phyloP scores from a whole-genome alignment of 208 protist species.

The Trypanosoma theileri region DNA sequence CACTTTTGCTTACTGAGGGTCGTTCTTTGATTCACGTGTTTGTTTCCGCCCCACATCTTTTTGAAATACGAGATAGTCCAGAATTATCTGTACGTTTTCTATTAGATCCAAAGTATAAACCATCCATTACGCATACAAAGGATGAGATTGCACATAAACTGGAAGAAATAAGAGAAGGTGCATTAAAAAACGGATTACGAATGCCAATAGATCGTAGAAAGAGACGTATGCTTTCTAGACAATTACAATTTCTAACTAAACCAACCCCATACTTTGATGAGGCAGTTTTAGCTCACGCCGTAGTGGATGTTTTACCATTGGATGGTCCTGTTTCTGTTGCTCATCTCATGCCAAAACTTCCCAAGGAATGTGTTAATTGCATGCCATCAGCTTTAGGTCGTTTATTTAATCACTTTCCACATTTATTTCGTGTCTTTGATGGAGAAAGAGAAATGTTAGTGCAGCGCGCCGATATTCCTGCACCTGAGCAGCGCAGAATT shows the following conservation, averaged over 20 bases:
- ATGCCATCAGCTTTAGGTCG: conserved; percentile 18
- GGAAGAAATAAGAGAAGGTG: conserved; percentile 22
- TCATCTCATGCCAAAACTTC: conserved; percentile 23
- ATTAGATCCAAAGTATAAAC: conserved; percentile 39
- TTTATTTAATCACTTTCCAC: conserved; percentile 22
- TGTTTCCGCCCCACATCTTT: conserved; percentile 65
- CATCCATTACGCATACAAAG: conserved; percentile 22
- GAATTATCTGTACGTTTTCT: conserved; percentile 44
- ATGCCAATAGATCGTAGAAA: conserved; percentile 35
- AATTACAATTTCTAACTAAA: conserved; percentile 59
- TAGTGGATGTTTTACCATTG: conserved; percentile 74
- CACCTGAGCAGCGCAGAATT: conserved; percentile 26
- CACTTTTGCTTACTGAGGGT: conserved; percentile 41
- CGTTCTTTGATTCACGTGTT: conserved; percentile 72
- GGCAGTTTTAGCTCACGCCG: conserved; percentile 58
- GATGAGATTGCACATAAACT: conserved; percentile 37
- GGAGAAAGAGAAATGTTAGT: conserved; percentile 43
- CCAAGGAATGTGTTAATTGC: conserved; percentile 23
- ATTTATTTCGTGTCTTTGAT: conserved; percentile 33
- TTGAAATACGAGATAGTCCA: conserved; percentile 28
- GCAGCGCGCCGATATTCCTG: conserved; percentile 72
- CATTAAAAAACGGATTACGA: conserved; percentile 22
- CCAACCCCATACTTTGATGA: conserved; percentile 75
- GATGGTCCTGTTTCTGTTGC: conserved; percentile 25
- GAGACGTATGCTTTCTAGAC: conserved; percentile 42